A percentile compares a stretch with the other conserved stretches of the same genome.
phyloP scores from a whole-genome alignment of 2,329 filamentous ascomycete genomes.

The Raffaelea albimanens region DNA sequence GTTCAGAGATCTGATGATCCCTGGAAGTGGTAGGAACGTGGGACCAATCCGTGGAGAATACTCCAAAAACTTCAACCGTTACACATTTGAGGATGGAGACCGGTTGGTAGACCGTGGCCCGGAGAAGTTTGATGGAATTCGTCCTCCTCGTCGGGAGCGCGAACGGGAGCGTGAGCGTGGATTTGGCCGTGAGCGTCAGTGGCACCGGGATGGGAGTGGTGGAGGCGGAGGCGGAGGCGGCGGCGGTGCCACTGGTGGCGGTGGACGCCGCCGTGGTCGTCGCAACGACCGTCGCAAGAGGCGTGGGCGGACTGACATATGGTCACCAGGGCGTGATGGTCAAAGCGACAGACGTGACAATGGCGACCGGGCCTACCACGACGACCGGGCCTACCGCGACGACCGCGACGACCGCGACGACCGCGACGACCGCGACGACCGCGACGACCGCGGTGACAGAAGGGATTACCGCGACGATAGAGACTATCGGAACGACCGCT shows the following conservation, averaged over 20 bases:
- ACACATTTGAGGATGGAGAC: slow-evolving; percentile 61
- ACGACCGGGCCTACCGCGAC: background rate
- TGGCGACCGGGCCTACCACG: slow-evolving; percentile 7
- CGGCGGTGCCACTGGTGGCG: slow-evolving; percentile 9
- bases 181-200: no score
- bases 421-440: background rate
- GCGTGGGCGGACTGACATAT: no score
- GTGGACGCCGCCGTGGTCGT: slow-evolving; percentile 17
- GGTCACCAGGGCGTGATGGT: no score
- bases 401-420: background rate
- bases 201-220: slow-evolving; percentile 21
- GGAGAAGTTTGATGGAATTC: slow-evolving; percentile 58
- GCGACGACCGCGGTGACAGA: background rate
- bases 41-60: slow-evolving; percentile 6
- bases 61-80: slow-evolving; percentile 53
- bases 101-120: slow-evolving; percentile 62
- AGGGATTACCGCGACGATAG: background rate
- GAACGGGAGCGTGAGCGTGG: slow-evolving; percentile 17
- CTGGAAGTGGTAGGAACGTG: background rate
- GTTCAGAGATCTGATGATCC: slow-evolving; percentile 25
- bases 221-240: slow-evolving; percentile 2
- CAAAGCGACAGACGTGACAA: no score
- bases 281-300: no score
- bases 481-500: background rate
- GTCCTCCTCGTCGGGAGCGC: slow-evolving; percentile 46